A percentile compares a stretch with the other conserved stretches of the same genome.
Conservation (phyloP, 176 grass and related monocot genomes). For the bread wheat (Triticum aestivum) region IWGSC_CS_RefSeq_v2.1 NC_057797.1:432209478-432209977, state of each 20-base stretch:
- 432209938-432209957: background rate
- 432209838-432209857: background rate
- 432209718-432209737: background rate
- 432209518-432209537: conserved; percentile 11
- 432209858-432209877: background rate
- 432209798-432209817: background rate
- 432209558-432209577: too few relatives aligned
- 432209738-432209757: background rate
- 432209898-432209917: background rate
- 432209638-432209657: too few relatives aligned
- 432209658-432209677: too few relatives aligned
- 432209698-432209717: background rate
- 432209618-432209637: too few relatives aligned
- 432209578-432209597: too few relatives aligned
- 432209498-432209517: background rate
- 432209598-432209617: too few relatives aligned
- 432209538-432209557: background rate
- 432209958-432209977: background rate
- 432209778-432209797: background rate
- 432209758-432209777: background rate
- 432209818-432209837: background rate
- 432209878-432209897: background rate
- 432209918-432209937: background rate
- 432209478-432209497: background rate
- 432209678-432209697: too few relatives aligned